Evolutionary conservation across 2,329 filamentous ascomycete genomes (phyloP).

Genomic region (Basipetospora sp.): DNA sequence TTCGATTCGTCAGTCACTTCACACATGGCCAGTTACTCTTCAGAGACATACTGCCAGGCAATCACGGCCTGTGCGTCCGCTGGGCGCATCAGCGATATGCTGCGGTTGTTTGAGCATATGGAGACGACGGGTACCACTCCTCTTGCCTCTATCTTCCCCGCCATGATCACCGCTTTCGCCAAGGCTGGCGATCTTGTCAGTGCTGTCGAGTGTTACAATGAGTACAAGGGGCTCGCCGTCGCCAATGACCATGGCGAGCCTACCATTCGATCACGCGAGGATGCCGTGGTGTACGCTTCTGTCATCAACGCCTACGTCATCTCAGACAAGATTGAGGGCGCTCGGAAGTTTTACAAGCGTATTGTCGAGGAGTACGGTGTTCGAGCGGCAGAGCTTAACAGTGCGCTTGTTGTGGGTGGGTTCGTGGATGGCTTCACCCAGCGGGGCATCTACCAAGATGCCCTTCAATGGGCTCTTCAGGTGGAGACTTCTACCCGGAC

Average conservation of each 20-base stretch:
- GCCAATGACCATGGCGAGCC: slow-evolving; percentile 62
- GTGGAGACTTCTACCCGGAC: slow-evolving; percentile 42
- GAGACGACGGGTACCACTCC: slow-evolving; percentile 60
- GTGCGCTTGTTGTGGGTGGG: slow-evolving; percentile 56
- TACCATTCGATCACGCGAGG: slow-evolving; percentile 55
- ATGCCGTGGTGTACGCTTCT: slow-evolving; percentile 78
- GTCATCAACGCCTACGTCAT: slow-evolving; percentile 78
- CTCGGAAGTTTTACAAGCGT: slow-evolving; percentile 70
- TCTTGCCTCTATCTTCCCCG: slow-evolving; percentile 68
- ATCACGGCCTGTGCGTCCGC: slow-evolving; percentile 76
- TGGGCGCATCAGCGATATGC: slow-evolving; percentile 74
- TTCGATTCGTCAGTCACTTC: slow-evolving; percentile 62
- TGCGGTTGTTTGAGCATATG: slow-evolving; percentile 83
- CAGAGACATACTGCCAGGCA: slow-evolving; percentile 71
- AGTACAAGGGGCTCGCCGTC: slow-evolving; percentile 81
- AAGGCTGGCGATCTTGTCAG: slow-evolving; percentile 66
- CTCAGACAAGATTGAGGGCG: slow-evolving; percentile 66
- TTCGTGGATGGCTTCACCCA: slow-evolving; percentile 67
- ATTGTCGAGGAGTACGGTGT: slow-evolving; percentile 50
- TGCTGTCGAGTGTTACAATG: slow-evolving; percentile 87
- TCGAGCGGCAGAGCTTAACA: slow-evolving; percentile 49
- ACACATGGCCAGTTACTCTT: slow-evolving; percentile 52
- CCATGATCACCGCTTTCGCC: slow-evolving; percentile 91
- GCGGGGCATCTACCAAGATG: slow-evolving; percentile 54
- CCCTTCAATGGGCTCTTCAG: slow-evolving; percentile 56